These are phyloP conservation scores for Xylariaceae sp. DNA, from an alignment of 2,329 filamentous ascomycete species.

Conservation along the genomic window DNA sequence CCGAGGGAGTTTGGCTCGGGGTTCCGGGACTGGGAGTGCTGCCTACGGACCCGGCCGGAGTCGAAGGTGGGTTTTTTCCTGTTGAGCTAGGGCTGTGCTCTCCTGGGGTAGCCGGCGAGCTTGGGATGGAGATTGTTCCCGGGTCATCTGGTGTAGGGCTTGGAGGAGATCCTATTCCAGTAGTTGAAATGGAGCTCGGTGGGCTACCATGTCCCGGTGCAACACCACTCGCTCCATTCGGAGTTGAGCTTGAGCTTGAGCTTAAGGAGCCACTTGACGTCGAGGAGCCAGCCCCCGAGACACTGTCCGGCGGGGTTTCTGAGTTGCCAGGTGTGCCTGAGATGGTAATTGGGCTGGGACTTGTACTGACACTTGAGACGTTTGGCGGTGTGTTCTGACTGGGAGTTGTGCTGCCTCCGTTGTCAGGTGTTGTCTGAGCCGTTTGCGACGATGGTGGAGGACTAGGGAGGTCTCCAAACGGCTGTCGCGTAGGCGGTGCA, in stretches of 20 bases:
- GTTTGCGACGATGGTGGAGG: too few relatives aligned
- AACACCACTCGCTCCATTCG: conserved; percentile 4
- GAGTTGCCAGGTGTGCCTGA: too few relatives aligned
- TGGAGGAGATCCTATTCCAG: too few relatives aligned
- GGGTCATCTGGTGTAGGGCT: too few relatives aligned
- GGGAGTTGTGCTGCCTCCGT: conserved; percentile 3
- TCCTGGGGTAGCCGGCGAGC: too few relatives aligned
- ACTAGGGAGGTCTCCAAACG: conserved; percentile 19
- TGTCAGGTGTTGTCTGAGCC: too few relatives aligned
- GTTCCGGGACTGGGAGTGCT: background rate
- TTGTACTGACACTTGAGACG: conserved; percentile 5
- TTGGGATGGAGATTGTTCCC: conserved; percentile 1
- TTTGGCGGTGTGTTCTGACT: conserved; percentile 7
- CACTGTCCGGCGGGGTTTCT: too few relatives aligned
- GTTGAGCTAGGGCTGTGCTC: background rate
- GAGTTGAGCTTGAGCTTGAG: background rate
- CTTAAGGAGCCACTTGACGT: too few relatives aligned
- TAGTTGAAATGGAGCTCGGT: background rate
- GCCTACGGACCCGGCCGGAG: background rate
- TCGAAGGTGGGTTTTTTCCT: conserved; percentile 3
- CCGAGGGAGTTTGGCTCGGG: conserved; percentile 7
- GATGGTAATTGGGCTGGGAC: background rate
- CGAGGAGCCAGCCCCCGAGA: background rate
- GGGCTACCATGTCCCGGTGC: conserved; percentile 4
- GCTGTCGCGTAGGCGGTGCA: conserved; percentile 17